These are phyloP conservation scores for Hypoxylon lenormandii DNA, from an alignment of 495 filamentous ascomycete genomes.

Conservation along the genomic window DNA sequence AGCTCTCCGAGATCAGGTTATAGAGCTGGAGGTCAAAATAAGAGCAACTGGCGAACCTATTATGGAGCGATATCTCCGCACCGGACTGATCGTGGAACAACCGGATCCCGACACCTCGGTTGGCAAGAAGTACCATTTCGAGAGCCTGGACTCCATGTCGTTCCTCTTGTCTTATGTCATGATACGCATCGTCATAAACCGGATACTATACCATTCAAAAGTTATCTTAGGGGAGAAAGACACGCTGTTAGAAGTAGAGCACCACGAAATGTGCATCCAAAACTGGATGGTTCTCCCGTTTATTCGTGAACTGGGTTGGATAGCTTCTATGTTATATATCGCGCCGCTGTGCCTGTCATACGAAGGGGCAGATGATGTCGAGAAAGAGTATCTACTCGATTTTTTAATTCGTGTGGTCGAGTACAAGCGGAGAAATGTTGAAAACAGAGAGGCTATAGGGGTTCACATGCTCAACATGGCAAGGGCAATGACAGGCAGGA, in stretches of 20 bases:
- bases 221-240: slow-evolving; percentile 12
- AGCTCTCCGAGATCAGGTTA: slow-evolving; percentile 8
- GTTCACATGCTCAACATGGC: slow-evolving; percentile 14
- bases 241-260: slow-evolving; percentile 9
- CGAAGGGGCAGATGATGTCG: slow-evolving; percentile 22
- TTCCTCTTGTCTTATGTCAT: slow-evolving; percentile 26
- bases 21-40: slow-evolving; percentile 1
- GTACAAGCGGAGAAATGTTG: slow-evolving; percentile 20
- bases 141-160: slow-evolving; percentile 16
- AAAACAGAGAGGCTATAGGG: slow-evolving; percentile 6
- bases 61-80: not conserved
- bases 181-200: slow-evolving; percentile 27
- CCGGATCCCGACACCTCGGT: slow-evolving; percentile 12
- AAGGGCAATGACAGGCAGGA: slow-evolving; percentile 20
- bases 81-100: slow-evolving; percentile 10
- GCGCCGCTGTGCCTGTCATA: slow-evolving; percentile 20
- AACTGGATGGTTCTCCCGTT: slow-evolving; percentile 38
- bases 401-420: not conserved
- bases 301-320: slow-evolving; percentile 10
- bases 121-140: slow-evolving; percentile 27
- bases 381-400: slow-evolving; percentile 32
- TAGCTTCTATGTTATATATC: not conserved
- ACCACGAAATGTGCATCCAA: slow-evolving; percentile 9
- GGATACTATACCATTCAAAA: slow-evolving; percentile 8
- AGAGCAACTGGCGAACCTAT: slow-evolving; percentile 13